Percentiles rank a stretch among this genome's conserved stretches.
These are phyloP conservation scores for Nicotiana tabacum DNA, from an alignment of 257 asterid species.

Conservation along the genomic window DNA sequence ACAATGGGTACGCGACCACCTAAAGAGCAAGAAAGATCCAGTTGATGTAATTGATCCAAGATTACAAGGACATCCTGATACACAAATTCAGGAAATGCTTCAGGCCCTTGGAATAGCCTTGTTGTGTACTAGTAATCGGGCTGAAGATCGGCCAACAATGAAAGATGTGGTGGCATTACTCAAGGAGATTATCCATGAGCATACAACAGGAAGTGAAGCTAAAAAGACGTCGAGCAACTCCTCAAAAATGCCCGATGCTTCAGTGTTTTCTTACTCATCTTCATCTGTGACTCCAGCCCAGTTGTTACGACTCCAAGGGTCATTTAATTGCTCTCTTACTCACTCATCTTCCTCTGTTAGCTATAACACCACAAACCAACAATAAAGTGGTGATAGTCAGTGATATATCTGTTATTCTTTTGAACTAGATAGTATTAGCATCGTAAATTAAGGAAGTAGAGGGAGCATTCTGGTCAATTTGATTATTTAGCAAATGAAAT, in stretches of 20 bases:
- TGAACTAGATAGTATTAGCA: slow-evolving; percentile 14
- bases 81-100: slow-evolving; percentile 79
- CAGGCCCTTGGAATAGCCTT: slow-evolving; percentile 77
- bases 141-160: slow-evolving; percentile 72
- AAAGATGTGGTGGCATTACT: slow-evolving; percentile 74
- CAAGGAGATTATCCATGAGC: slow-evolving; percentile 61
- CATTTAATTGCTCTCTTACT: slow-evolving; percentile 50
- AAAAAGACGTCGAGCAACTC: slow-evolving; percentile 37
- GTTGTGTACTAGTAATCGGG: slow-evolving; percentile 71
- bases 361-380: slow-evolving; percentile 29
- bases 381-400: neutral
- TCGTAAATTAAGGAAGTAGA: slow-evolving; percentile 15
- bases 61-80: slow-evolving; percentile 65
- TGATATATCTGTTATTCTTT: neutral
- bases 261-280: slow-evolving; percentile 40
- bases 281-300: slow-evolving; percentile 51
- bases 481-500: slow-evolving; percentile 5
- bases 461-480: slow-evolving; percentile 4
- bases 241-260: slow-evolving; percentile 19
- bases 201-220: slow-evolving; percentile 26
- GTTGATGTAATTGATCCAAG: slow-evolving; percentile 49
- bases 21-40: slow-evolving; percentile 55
- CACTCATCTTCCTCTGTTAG: slow-evolving; percentile 59
- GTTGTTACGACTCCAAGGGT: slow-evolving; percentile 53
- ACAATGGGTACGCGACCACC: slow-evolving; percentile 68